Evolutionary conservation across 306 rosid species (phyloP).

Genomic region (Senna tora): DNA sequence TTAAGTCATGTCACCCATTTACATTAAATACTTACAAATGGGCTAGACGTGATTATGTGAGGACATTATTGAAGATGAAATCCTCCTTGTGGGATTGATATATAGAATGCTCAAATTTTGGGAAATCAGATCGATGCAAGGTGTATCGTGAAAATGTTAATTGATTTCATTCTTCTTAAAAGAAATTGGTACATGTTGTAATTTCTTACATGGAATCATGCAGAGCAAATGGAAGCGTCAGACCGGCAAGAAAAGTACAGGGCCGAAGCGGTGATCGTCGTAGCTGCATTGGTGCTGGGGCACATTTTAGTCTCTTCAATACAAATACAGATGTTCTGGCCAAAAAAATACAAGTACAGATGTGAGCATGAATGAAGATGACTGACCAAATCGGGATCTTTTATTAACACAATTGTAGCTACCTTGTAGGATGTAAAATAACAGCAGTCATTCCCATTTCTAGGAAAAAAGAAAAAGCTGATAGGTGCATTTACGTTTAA

Average conservation of each 20-base stretch:
- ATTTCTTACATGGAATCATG: constrained; percentile 36
- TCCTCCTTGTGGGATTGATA: background rate
- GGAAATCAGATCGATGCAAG: background rate
- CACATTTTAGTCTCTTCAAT: constrained; percentile 33
- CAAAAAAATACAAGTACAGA: constrained; percentile 33
- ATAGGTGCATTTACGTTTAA: constrained; percentile 35
- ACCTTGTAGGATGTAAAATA: constrained; percentile 58
- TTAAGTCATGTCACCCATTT: background rate
- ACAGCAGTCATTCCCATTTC: constrained; percentile 52
- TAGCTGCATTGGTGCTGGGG: constrained; percentile 13
- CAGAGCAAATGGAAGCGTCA: constrained; percentile 85
- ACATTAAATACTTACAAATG: background rate
- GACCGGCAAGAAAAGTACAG: constrained; percentile 60
- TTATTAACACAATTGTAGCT: constrained; percentile 47
- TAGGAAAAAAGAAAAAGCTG: constrained; percentile 43
- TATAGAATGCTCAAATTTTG: background rate
- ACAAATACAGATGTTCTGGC: constrained; percentile 32
- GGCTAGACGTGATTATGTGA: background rate
- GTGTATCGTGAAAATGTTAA: background rate
- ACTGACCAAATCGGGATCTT: constrained; percentile 22
- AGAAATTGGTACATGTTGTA: constrained; percentile 23
- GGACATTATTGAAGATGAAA: background rate
- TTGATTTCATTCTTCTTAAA: background rate
- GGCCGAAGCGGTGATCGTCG: constrained; percentile 43
- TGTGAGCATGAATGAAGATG: constrained; percentile 39